Evolutionary conservation across 2,329 filamentous ascomycete species (phyloP).

Genomic region (Penicillium sp.): DNA sequence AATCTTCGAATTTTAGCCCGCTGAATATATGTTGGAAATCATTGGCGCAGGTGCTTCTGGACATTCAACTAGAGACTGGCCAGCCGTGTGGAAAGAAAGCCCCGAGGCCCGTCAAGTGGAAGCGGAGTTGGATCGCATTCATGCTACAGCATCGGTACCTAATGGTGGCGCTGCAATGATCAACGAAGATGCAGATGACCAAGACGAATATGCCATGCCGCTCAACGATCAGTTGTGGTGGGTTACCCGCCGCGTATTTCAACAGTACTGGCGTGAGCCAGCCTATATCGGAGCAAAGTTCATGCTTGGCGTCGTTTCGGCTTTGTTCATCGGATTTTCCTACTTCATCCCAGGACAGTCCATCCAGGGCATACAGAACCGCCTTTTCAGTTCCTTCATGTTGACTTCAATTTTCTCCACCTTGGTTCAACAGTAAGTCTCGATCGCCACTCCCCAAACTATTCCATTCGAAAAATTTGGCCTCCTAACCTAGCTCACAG

Average conservation of each 20-base stretch:
- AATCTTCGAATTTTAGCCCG: conserved; percentile 45
- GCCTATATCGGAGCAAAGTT: conserved; percentile 82
- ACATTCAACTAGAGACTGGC: conserved; percentile 65
- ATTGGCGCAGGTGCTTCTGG: conserved; percentile 62
- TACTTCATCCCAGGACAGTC: conserved; percentile 71
- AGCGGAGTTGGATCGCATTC: conserved; percentile 58
- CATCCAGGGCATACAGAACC: conserved; percentile 77
- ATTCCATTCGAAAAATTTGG: conserved; percentile 42
- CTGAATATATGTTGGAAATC: conserved; percentile 67
- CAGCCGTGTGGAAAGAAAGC: conserved; percentile 59
- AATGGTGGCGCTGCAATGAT: conserved; percentile 1
- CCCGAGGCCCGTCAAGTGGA: conserved; percentile 56
- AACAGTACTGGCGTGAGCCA: conserved; percentile 86
- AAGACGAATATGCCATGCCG: conserved; percentile 73
- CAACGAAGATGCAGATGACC: conserved; percentile 48
- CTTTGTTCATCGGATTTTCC: conserved; percentile 77
- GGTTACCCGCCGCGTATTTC: conserved; percentile 72
- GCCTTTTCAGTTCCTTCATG: conserved; percentile 85
- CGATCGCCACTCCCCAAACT: conserved; percentile 36
- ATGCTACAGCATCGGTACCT: conserved; percentile 38
- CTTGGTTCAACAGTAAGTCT: conserved; percentile 50
- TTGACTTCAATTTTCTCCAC: conserved; percentile 57
- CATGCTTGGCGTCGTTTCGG: conserved; percentile 58
- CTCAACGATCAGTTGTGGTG: conserved; percentile 64
- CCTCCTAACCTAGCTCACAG: conserved; percentile 1